phyloP scores from a whole-genome alignment of 345 rosid species.

The Raphanus raphanistrum region DNA sequence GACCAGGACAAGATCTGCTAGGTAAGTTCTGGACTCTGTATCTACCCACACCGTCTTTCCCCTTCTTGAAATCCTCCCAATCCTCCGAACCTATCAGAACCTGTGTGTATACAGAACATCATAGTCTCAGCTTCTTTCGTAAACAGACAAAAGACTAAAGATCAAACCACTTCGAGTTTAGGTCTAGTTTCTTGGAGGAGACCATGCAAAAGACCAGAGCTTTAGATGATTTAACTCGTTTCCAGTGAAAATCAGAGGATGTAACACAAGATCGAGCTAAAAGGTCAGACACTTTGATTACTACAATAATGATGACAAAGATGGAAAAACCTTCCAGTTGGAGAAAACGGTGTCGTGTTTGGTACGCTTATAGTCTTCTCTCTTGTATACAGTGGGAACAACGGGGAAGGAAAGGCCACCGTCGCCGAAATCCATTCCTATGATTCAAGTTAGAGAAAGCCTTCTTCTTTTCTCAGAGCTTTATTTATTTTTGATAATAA shows the following conservation, averaged over 20 bases:
- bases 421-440: conserved; percentile 26
- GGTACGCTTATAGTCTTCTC: conserved; percentile 70
- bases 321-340: conserved; percentile 65
- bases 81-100: conserved; percentile 71
- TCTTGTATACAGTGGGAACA: conserved; percentile 41
- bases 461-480: background rate
- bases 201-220: background rate
- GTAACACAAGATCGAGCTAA: conserved; percentile 7
- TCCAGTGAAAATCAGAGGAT: background rate
- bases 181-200: background rate
- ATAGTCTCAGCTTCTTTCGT: background rate
- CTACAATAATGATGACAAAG: background rate
- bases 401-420: conserved; percentile 26
- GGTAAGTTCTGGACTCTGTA: conserved; percentile 85
- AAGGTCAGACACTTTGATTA: background rate
- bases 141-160: background rate
- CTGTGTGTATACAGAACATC: conserved; percentile 33
- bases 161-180: conserved; percentile 10
- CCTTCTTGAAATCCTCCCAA: conserved; percentile 64
- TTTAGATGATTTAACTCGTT: background rate
- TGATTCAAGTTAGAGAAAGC: background rate
- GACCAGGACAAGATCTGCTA: conserved; percentile 48
- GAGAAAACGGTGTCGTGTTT: conserved; percentile 73
- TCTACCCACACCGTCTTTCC: conserved; percentile 74
- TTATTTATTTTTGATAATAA: background rate